Evolutionary conservation across 768 basidiomycete genomes (phyloP), one percentile per base, ranked within the genome.

Genomic region (Russula griseocarnosa): DNA sequence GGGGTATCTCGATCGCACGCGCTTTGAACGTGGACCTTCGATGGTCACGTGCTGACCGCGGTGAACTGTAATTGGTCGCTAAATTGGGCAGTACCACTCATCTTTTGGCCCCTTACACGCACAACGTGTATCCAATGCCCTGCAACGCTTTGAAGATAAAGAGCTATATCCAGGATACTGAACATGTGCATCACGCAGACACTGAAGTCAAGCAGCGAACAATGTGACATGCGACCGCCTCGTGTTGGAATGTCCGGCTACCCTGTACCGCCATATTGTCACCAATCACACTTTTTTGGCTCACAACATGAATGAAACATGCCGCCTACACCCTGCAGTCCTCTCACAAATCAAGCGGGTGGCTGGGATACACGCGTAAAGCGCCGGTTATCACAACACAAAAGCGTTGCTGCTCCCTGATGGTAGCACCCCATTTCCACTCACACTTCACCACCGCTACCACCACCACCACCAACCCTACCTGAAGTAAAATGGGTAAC

Each of bases 401-500:
- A 65, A 65, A 65, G 49, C 64, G 16, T 44, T 44, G 32, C 49
- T 47, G 40, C n/a, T 20, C 55, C 47, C 26, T 36, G 24, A 28
- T 6, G 26, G 59, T 24, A 51, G 49, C n/a, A 42, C 55, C 63
- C 58, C 46, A 36, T 49, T 26, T 28, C 32, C 44, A 18, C 55
- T 34, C 46, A 50, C 49, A n/a, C 59, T 55, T 54, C 30, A 55
- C 53, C 10, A 38, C 54, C n/a, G 28, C 42, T 18, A 30, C 52
- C 34, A 40, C 51, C 52, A 49, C 32, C 30, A 66, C 42, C 22
- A 38, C 34, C 5, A 22, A 32, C 42, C n/a, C 26, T 46, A 20
- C 52, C 63, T 54, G 52, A 22, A 57, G 30, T 50, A 65, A 38
- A 66, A 67, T 67, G 66, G 66, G 66, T 13, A 66, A 67, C 30